Evolutionary conservation across 805 yeast genomes (phyloP).

Genomic region (Spathaspora gorwiae): DNA sequence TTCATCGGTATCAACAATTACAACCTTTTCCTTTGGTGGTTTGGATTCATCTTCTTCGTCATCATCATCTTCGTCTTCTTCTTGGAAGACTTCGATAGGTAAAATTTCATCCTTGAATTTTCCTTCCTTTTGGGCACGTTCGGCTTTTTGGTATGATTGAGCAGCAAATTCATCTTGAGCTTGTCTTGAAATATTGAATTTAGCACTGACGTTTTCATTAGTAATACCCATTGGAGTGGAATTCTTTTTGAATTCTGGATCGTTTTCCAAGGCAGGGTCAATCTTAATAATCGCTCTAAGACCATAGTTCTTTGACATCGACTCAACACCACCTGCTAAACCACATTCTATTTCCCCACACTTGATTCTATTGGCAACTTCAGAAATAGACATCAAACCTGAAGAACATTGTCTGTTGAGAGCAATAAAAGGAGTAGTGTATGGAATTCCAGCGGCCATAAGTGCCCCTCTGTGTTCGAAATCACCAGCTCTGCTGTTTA

Average conservation of each 20-base stretch:
- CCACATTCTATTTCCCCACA: slow-evolving; percentile 89
- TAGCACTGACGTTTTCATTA: slow-evolving; percentile 79
- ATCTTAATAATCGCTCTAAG: slow-evolving; percentile 61
- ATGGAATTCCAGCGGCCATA: slow-evolving; percentile 86
- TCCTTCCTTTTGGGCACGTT: slow-evolving; percentile 62
- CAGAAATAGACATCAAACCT: slow-evolving; percentile 84
- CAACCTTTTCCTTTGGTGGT: slow-evolving; percentile 60
- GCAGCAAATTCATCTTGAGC: slow-evolving; percentile 92
- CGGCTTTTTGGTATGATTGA: slow-evolving; percentile 79
- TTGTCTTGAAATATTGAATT: slow-evolving; percentile 58
- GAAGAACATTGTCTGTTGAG: slow-evolving; percentile 93
- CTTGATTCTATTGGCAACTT: slow-evolving; percentile 81
- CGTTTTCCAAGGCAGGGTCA: slow-evolving; percentile 30
- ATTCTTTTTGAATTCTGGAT: slow-evolving; percentile 53
- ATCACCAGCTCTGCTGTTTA: slow-evolving; percentile 91
- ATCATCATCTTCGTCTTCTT: slow-evolving; percentile 62
- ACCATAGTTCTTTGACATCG: slow-evolving; percentile 91
- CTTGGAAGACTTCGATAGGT: slow-evolving; percentile 73
- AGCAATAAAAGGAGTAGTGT: slow-evolving; percentile 72
- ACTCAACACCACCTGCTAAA: slow-evolving; percentile 88
- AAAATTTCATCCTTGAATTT: slow-evolving; percentile 82
- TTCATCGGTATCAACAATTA: slow-evolving; percentile 82
- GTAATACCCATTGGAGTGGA: slow-evolving; percentile 95
- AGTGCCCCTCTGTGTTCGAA: slow-evolving; percentile 91
- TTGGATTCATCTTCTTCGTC: slow-evolving; percentile 54